These are phyloP conservation scores for Eutypella sp. DNA, from an alignment of 2,329 filamentous ascomycete species.

Conservation along the genomic window DNA sequence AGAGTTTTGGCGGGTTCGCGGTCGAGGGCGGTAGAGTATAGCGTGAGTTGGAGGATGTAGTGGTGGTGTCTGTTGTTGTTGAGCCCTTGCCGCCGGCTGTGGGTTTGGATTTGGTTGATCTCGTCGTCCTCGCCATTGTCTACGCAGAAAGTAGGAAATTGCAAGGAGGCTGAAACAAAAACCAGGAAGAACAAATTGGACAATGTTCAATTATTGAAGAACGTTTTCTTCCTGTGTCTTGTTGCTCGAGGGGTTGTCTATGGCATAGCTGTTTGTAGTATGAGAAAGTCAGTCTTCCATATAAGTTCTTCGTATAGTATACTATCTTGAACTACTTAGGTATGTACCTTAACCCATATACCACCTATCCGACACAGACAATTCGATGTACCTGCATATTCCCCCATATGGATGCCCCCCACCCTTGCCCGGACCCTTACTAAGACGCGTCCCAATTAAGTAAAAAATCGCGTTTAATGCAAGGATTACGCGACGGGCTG, in stretches of 20 bases:
- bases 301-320: no score
- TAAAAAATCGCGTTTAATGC: not conserved
- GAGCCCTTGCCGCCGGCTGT: constrained; percentile 22
- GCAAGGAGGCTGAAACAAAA: not conserved
- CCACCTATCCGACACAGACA: no score
- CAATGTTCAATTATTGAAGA: no score
- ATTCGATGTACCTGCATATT: no score
- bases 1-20: constrained; percentile 47
- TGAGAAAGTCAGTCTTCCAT: no score
- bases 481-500: not conserved
- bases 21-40: constrained; percentile 36
- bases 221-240: no score
- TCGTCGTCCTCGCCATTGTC: constrained; percentile 45
- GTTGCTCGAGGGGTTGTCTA: no score
- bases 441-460: not conserved
- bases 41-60: constrained; percentile 28
- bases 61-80: constrained; percentile 18
- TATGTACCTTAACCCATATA: no score
- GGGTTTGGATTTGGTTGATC: constrained; percentile 42
- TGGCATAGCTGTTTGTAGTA: no score
- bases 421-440: not conserved
- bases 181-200: not conserved
- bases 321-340: no score
- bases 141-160: no score
- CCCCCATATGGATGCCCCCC: no score